These are phyloP conservation scores for Clavispora vitiphila DNA, from an alignment of 805 yeast genomes.

Conservation along the genomic window DNA sequence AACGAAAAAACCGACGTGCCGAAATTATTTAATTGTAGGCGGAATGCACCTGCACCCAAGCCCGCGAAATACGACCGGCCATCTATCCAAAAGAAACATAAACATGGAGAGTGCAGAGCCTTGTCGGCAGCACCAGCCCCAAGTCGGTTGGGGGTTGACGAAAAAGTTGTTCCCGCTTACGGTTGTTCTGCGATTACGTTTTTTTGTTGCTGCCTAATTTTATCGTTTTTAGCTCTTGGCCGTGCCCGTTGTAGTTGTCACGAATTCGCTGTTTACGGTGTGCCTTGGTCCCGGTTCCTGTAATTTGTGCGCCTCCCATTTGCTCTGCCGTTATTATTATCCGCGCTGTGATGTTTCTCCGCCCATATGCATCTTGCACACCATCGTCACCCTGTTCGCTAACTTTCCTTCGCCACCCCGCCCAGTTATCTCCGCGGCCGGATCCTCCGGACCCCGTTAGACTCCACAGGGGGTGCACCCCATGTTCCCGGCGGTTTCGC, in stretches of 20 bases:
- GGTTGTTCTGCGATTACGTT: not conserved
- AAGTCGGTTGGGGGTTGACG: too few species aligned
- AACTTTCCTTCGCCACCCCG: too few species aligned
- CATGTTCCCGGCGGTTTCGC: too few species aligned
- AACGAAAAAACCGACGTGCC: conserved; percentile 1
- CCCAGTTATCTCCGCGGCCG: not conserved
- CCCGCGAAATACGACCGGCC: conserved; percentile 10
- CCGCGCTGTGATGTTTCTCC: not conserved
- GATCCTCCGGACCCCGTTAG: not conserved
- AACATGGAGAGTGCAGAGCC: not conserved
- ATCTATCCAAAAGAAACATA: not conserved
- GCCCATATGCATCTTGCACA: not conserved
- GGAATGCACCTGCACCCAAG: conserved; percentile 11
- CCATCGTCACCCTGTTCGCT: not conserved
- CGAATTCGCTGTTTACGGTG: too few species aligned
- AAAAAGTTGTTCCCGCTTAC: not conserved
- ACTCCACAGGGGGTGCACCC: too few species aligned
- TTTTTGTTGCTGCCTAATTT: too few species aligned
- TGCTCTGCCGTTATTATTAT: not conserved
- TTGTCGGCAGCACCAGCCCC: too few species aligned
- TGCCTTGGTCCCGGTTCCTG: too few species aligned
- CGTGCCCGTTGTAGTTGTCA: too few species aligned
- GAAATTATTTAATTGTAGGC: not conserved
- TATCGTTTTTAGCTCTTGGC: too few species aligned
- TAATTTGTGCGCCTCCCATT: not conserved